Base-by-base conservation (phyloP, 129 eudicot species). In the Glebionis coronaria region DNA sequence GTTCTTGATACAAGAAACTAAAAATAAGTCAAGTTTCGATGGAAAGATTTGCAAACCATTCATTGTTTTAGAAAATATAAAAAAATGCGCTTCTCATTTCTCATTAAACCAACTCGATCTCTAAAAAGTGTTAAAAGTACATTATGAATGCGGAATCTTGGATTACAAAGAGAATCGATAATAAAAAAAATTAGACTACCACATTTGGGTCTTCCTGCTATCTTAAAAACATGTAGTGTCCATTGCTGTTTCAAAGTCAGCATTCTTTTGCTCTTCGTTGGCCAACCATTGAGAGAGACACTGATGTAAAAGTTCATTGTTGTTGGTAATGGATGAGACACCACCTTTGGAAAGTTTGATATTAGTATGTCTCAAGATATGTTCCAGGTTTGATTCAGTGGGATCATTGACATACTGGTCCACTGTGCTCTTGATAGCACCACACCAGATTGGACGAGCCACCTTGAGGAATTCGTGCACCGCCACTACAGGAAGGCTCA, bases 391-490 rank as follows among this genome's bases (percentile, higher is more conserved):
- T 1, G 81, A 64, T 44, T 82, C 91, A 0, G 89, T 80, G 56
- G 98, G 96, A 65, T 92, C 83, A 61, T 56, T 70, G 15, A 81
- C 38, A 72, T 78, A 92, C 23, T 65, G 76, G 65, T 86, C 94
- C 51, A 92, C 67, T 20, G 82, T 80, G 60, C 80, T 73, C 64
- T 49, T 76, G 31, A 86, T 82, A 44, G 98, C 91, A 23, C 69
- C 70, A 66, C 84, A 78, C 98, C 98, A 92, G 25, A 92, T 88
- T 10, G 96, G 91, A 3, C 91, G 87, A 13, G 98, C 98, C 63
- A 86, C 61, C 31, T 83, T 83, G 2, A 92, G 87, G 63, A 92
- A 88, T 11, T 86, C 95, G 46, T 84, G 85, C 61, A 84, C 82
- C 4, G 86, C 79, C 69, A 76, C 63, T 67, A 88, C 77, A 0